Percentiles rank a stretch among this genome's conserved stretches.
Conservation (phyloP, 2,329 filamentous ascomycete species). For the Trichoderma gracile region DNA sequence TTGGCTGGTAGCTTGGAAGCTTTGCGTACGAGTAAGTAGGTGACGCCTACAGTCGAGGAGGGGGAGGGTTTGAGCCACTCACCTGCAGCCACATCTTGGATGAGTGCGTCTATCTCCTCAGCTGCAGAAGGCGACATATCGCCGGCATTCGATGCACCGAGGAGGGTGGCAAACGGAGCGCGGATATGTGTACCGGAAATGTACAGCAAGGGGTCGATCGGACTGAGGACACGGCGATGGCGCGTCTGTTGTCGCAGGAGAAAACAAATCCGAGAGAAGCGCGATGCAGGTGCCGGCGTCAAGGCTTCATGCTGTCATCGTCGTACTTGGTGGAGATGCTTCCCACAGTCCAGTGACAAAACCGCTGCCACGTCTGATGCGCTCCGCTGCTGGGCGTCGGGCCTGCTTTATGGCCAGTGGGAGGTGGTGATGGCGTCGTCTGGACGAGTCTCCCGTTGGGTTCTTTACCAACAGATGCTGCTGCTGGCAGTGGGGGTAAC, state of each 20-base stretch:
- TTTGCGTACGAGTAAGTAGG: constrained; percentile 34
- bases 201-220: not conserved
- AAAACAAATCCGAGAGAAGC: constrained; percentile 11
- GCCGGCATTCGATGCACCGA: not conserved
- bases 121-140: constrained; percentile 29
- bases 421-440: not conserved
- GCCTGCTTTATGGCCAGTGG: not conserved
- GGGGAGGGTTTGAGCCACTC: constrained; percentile 12
- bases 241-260: constrained; percentile 1
- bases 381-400: not conserved
- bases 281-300: not conserved
- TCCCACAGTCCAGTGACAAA: not conserved
- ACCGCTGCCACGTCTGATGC: not conserved
- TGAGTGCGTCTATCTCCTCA: constrained; percentile 39
- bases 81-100: constrained; percentile 42
- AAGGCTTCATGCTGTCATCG: not conserved
- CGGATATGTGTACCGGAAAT: no score
- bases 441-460: constrained; percentile 4
- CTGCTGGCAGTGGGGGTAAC: not conserved
- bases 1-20: constrained; percentile 65
- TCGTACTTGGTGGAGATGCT: not conserved
- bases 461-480: no score
- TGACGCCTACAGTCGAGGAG: not conserved
- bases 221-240: constrained; percentile 6
- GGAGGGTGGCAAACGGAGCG: no score